phyloP scores from a whole-genome alignment of 2,329 filamentous ascomycete species.

The Corinectria fuckeliana region DNA sequence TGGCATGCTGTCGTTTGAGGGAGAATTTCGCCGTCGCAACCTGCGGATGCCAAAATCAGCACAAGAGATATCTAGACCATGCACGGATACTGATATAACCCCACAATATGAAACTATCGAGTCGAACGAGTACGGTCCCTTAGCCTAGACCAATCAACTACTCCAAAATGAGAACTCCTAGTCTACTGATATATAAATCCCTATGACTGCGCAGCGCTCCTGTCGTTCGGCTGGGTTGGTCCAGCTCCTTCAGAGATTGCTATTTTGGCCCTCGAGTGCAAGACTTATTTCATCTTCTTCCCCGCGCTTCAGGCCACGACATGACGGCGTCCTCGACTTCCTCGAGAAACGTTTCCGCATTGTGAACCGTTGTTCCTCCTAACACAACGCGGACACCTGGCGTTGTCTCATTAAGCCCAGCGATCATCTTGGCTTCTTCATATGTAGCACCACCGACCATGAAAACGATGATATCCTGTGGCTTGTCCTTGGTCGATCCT shows the following conservation, averaged over 20 bases:
- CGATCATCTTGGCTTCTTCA: conserved; percentile 95
- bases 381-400: conserved; percentile 89
- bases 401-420: conserved; percentile 90
- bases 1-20: conserved; percentile 32
- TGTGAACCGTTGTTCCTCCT: conserved; percentile 87
- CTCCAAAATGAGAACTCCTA: background rate
- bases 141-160: background rate
- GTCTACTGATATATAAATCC: background rate
- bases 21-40: conserved; percentile 25
- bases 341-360: conserved; percentile 85
- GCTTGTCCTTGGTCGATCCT: conserved; percentile 88
- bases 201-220: background rate
- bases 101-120: conserved; percentile 22
- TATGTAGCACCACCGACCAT: conserved; percentile 94
- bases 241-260: background rate
- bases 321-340: conserved; percentile 90
- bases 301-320: conserved; percentile 76
- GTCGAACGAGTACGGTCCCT: background rate
- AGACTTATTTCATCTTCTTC: conserved; percentile 31
- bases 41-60: conserved; percentile 14
- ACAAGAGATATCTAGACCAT: background rate
- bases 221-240: background rate
- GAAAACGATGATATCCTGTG: conserved; percentile 95
- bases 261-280: background rate
- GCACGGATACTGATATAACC: conserved; percentile 16